A percentile compares a stretch with the other conserved stretches of the same genome.
phyloP scores from a whole-genome alignment of 768 basidiomycete species.

The Suillus subalutaceus region DNA sequence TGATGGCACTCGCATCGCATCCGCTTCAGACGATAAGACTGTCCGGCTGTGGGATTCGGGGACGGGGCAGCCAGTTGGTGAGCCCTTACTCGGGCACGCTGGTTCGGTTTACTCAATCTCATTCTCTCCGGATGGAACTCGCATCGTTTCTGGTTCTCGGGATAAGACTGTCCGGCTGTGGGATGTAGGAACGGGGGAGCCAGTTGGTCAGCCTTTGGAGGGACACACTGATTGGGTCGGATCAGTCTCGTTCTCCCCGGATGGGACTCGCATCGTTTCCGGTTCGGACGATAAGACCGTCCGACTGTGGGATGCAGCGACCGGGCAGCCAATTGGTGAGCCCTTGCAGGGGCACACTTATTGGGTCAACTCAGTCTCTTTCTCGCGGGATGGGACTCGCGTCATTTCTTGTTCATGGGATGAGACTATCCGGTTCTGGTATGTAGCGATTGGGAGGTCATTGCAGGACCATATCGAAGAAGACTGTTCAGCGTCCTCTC shows the following conservation, averaged over 20 bases:
- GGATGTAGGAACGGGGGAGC: not conserved
- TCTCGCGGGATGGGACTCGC: not conserved
- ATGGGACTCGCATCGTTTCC: not conserved
- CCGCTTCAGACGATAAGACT: no score
- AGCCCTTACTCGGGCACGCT: no score
- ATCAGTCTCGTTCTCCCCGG: no score
- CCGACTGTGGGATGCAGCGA: no score
- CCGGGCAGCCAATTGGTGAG: not conserved
- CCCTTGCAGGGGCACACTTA: not conserved
- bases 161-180: no score
- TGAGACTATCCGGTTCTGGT: not conserved
- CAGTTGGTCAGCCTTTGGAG: not conserved
- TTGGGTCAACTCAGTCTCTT: not conserved
- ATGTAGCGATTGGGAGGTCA: not conserved
- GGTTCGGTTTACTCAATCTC: no score
- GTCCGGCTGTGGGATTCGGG: no score
- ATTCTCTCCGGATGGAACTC: no score
- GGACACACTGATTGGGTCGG: accelerated
- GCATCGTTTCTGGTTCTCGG: no score
- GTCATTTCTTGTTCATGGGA: not conserved
- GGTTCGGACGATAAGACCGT: not conserved
- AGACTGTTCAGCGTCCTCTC: not conserved
- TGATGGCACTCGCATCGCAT: no score
- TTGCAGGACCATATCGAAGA: not conserved
- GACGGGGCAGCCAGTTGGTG: no score